Evolutionary conservation across 2,329 filamentous ascomycete genomes (phyloP), one percentile per base, ranked within the genome.

Genomic region (Harringtonia aguacate): DNA sequence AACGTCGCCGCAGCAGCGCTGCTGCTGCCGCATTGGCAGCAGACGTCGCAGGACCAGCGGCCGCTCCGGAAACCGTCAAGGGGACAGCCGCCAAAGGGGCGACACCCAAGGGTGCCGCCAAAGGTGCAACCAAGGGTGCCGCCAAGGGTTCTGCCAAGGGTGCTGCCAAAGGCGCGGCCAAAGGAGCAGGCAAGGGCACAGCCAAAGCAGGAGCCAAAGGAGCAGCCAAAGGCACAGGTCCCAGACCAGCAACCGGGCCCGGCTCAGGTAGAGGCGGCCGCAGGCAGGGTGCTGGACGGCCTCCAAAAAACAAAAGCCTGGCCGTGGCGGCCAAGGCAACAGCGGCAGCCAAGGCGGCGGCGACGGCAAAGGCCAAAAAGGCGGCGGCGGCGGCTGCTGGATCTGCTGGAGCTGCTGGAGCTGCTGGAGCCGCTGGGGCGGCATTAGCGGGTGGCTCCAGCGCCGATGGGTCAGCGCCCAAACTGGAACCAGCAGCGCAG

Each of bases 231-330:
- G 33, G 18, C n/a, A 10, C 12, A 20, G 5, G 8, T 35, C 15
- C 33, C 12, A 15, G 36, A 8, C 30, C 42, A 13, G 28, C 42
- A 8, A 21, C 36, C 2, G 30, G 36, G 13, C 36, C 38, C 1
- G 46, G 49, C 9, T 48, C 47, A n/a, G 49, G 49, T 14, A 36
- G 49, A 40, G 49, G 49, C n/a, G 49, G 49, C 14, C 46, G 47
- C 17, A 30, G 50, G 20, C 46, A 24, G 13, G 50, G 49, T 6
- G 49, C 49, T 20, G 50, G 48, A 8, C 44, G 50, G 3, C 50
- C 47, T 8, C 46, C 48, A 3, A 52, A 49, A 31, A 44, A 41
- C 20, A 43, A 42, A 29, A 5, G 30, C 13, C 21, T 14, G 4
- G 36, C 21, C 7, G 24, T 21, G 4, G 17, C 14, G 36, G n/a